Evolutionary conservation across 2,329 filamentous ascomycete genomes (phyloP), one percentile per base, ranked within the genome.

Genomic region (Sarocladium brachiariae): DNA sequence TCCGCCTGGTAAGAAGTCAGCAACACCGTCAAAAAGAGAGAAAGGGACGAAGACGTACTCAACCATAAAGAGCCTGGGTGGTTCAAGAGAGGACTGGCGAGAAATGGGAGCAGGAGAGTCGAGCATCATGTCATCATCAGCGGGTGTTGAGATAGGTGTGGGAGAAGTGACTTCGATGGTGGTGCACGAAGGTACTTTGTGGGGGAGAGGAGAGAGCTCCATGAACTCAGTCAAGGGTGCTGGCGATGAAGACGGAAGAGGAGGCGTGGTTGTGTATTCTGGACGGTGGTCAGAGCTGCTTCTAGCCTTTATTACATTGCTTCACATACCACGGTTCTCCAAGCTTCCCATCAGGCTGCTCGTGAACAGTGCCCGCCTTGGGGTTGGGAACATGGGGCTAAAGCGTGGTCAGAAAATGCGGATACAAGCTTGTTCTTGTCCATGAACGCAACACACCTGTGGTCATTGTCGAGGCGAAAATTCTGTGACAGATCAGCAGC

Each of bases 401-500:
- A 23, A 27, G 53, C 38, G 54, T 38, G 4, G 43, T 47, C 43
- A 47, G 43, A 24, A 19, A 39, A n/a, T n/a, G 50, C 50, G 21
- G 11, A 10, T 27, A 8, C 19, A 16, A 24, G 18, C 6, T 4
- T 21, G 16, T 8, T 18, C 19, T n/a, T 6, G 10, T 23, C 7
- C 16, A 6, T 14, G 25, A 18, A 27, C 18, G 14, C 55, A 54
- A 72, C 78, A 59, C 75, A 96, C 92, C 91, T 96, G 63, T 86
- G 67, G 51, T 81, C 76, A 54, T 71, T 89, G 69, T 96, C 91
- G 66, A 97, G 87, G 65, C 92, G 87, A 66, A 97, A 95, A 74
- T 97, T 99, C 65, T 96, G 90, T 52, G 91, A 96, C 60, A 97
- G 78, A 70, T 99, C 93, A 55, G 90, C 91, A 37, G 91, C 92